Percentiles rank a stretch among this genome's conserved stretches.
Evolutionary conservation across 768 basidiomycete species (phyloP).

Genomic region (Mrakia frigida): DNA sequence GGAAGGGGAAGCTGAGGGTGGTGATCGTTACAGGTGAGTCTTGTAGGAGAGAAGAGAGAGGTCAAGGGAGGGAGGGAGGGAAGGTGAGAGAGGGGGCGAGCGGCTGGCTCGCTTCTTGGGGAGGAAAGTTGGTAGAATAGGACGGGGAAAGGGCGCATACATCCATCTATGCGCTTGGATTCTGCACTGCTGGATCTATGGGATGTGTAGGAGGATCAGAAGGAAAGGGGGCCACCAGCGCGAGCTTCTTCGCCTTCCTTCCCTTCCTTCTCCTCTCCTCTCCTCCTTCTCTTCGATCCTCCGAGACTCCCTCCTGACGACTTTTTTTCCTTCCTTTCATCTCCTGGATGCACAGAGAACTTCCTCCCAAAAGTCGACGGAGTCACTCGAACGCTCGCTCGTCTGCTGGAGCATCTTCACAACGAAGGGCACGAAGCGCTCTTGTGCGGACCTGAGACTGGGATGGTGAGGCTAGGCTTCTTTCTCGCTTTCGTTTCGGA

Average conservation of each 20-base stretch:
- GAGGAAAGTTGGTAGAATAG: neutral
- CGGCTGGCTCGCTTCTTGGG: neutral
- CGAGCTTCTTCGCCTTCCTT: too few relatives aligned
- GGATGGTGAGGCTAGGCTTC: constrained; percentile 37
- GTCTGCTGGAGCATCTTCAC: constrained; percentile 48
- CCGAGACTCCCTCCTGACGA: neutral
- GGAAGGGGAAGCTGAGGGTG: constrained; percentile 29
- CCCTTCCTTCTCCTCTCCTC: neutral
- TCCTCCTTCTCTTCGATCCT: neutral
- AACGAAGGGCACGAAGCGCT: constrained; percentile 48
- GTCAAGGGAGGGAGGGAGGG: neutral
- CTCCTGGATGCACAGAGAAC: constrained; percentile 16
- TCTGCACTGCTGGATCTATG: too few relatives aligned
- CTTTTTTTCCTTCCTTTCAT: neutral
- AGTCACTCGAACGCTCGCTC: constrained; percentile 48
- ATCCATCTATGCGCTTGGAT: neutral
- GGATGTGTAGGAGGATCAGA: too few relatives aligned
- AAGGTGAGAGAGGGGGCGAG: neutral
- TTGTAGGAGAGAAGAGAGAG: neutral
- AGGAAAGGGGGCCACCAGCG: neutral
- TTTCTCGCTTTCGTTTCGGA: neutral
- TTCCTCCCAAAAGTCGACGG: constrained; percentile 45
- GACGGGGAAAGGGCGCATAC: neutral
- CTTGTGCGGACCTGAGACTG: constrained; percentile 47
- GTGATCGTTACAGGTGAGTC: constrained; percentile 32